phyloP scores from a whole-genome alignment of 495 filamentous ascomycete genomes.

The Aspergillus saccharolyticus region DNA sequence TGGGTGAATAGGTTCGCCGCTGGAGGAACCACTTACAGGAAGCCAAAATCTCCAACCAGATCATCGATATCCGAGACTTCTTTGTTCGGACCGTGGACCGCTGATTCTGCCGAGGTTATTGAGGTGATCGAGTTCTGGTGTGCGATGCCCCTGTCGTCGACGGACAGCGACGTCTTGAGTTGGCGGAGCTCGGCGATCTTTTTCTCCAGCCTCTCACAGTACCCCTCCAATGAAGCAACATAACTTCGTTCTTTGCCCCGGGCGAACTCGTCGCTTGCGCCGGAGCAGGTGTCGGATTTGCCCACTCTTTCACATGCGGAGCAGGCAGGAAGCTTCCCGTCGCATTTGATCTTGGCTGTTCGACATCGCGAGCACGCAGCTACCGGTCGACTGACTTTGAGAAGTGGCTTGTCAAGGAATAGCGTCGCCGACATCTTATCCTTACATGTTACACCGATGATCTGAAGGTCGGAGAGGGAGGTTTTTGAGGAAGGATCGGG shows the following conservation, averaged over 20 bases:
- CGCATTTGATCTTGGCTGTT: constrained; percentile 89
- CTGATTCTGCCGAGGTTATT: constrained; percentile 35
- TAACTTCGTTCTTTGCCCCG: constrained; percentile 93
- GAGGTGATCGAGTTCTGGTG: constrained; percentile 50
- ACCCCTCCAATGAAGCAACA: constrained; percentile 83
- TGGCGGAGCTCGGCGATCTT: constrained; percentile 52
- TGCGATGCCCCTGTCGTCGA: constrained; percentile 54
- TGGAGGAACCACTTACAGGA: constrained; percentile 48
- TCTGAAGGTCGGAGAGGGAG: background rate
- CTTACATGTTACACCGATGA: constrained; percentile 16
- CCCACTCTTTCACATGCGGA: constrained; percentile 86
- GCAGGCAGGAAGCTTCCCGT: constrained; percentile 90
- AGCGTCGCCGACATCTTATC: constrained; percentile 27
- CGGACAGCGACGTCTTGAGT: constrained; percentile 54
- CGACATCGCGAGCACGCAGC: constrained; percentile 92
- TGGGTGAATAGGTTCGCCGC: background rate
- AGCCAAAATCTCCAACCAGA: constrained; percentile 77
- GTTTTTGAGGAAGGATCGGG: background rate
- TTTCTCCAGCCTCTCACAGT: constrained; percentile 79
- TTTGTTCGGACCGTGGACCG: constrained; percentile 33
- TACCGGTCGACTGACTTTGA: constrained; percentile 86
- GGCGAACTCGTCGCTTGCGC: constrained; percentile 89
- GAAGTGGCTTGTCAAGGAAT: constrained; percentile 65
- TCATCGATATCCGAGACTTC: constrained; percentile 76
- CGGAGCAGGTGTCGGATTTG: constrained; percentile 77